These are phyloP conservation scores for Thelephora terrestris DNA, from an alignment of 1,284 basidiomycete genomes.

Conservation along the genomic window DNA sequence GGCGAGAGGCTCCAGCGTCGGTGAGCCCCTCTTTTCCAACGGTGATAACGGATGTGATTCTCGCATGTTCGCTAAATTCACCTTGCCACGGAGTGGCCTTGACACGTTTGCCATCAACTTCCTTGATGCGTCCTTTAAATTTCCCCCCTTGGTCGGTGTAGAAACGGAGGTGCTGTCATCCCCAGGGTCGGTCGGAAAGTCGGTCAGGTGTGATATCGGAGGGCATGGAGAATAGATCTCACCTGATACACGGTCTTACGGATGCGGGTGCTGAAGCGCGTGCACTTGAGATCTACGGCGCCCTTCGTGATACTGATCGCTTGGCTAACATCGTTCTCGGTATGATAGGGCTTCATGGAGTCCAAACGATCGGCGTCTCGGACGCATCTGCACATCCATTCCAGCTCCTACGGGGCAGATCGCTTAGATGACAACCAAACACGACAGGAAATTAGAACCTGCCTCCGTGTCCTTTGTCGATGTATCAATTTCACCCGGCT, in stretches of 20 bases:
- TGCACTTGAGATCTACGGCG: slow-evolving; percentile 23
- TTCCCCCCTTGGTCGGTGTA: too few species aligned
- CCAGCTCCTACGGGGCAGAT: slow-evolving; percentile 13
- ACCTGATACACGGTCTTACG: slow-evolving; percentile 12
- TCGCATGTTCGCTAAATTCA: too few species aligned
- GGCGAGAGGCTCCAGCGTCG: slow-evolving; percentile 36
- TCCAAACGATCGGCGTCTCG: slow-evolving; percentile 38
- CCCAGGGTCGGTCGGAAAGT: too few species aligned
- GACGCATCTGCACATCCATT: slow-evolving; percentile 37
- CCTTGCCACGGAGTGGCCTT: neutral
- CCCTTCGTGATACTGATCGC: slow-evolving; percentile 15
- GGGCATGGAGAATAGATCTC: too few species aligned
- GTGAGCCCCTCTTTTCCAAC: slow-evolving; percentile 44
- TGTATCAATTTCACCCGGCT: neutral
- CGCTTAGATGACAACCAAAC: neutral
- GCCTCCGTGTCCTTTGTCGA: neutral
- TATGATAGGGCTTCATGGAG: slow-evolving; percentile 32
- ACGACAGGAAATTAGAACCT: neutral
- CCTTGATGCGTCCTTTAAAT: neutral
- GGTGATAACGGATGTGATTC: slow-evolving; percentile 21
- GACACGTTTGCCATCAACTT: neutral
- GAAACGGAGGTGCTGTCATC: too few species aligned
- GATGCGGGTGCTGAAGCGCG: slow-evolving; percentile 34
- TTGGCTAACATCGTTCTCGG: slow-evolving; percentile 28
- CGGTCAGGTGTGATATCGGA: too few species aligned